phyloP scores from a whole-genome alignment of 2,329 filamentous ascomycete species.

The Aspergillus cejpii region DNA sequence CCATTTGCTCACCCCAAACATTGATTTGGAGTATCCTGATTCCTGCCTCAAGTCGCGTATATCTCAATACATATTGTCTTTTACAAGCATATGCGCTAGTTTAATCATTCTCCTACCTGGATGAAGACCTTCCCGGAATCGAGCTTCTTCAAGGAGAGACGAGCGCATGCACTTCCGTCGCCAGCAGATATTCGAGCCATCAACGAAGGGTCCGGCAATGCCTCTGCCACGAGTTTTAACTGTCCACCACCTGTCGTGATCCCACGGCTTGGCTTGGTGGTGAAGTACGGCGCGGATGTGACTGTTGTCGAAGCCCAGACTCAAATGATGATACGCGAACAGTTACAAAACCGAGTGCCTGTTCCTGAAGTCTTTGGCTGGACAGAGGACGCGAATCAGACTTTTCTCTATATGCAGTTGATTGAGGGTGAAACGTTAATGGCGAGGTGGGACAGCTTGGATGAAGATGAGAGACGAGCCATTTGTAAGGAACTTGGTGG shows the following conservation, averaged over 20 bases:
- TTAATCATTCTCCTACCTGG: neutral
- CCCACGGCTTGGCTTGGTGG: constrained; percentile 28
- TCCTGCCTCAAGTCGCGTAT: no score
- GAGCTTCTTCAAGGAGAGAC: neutral
- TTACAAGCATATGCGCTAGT: neutral
- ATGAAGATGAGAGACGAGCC: constrained; percentile 19
- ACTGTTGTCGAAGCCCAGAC: constrained; percentile 27
- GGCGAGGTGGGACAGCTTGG: constrained; percentile 21
- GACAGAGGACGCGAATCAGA: constrained; percentile 18
- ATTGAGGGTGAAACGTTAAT: constrained; percentile 19
- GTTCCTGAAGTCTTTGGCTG: constrained; percentile 23
- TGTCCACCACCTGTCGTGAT: constrained; percentile 29
- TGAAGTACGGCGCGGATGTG: constrained; percentile 33
- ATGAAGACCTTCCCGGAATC: neutral
- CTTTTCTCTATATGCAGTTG: constrained; percentile 25
- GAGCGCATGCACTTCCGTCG: constrained; percentile 18
- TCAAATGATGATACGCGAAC: constrained; percentile 24
- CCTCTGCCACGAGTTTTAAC: constrained; percentile 16
- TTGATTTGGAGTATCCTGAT: no score
- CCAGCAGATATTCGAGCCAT: constrained; percentile 27
- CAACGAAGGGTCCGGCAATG: constrained; percentile 18
- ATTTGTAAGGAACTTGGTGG: constrained; percentile 29
- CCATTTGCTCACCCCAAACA: no score
- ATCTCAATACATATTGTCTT: no score
- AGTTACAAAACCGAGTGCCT: constrained; percentile 22